phyloP scores from a whole-genome alignment of 1,139 yeast genomes.

The Geotrichum cucujoidarum region DNA sequence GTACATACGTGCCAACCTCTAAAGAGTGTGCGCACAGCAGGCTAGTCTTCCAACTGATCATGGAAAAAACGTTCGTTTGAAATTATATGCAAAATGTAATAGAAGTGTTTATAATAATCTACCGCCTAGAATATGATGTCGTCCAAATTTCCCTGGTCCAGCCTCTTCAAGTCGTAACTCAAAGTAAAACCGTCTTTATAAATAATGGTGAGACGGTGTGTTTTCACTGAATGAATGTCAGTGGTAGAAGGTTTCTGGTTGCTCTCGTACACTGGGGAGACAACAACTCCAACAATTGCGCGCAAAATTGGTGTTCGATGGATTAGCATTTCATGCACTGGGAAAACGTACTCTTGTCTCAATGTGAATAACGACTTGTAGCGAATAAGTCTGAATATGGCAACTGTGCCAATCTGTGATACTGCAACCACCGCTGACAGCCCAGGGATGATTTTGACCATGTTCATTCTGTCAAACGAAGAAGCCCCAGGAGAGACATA shows the following conservation, averaged over 20 bases:
- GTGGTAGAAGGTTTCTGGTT: constrained; percentile 16
- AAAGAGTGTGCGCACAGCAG: no score
- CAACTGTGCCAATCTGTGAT: constrained; percentile 55
- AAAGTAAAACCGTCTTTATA: constrained; percentile 25
- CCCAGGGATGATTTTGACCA: constrained; percentile 50
- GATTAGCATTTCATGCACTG: constrained; percentile 24
- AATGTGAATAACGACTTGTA: constrained; percentile 54
- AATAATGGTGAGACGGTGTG: constrained; percentile 19
- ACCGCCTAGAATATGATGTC: background rate
- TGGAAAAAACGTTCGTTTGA: no score
- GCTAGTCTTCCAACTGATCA: no score
- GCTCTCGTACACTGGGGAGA: constrained; percentile 21
- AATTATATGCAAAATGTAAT: background rate
- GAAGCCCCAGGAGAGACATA: constrained; percentile 38
- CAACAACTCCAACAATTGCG: constrained; percentile 25
- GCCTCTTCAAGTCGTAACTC: constrained; percentile 21
- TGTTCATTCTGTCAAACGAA: constrained; percentile 51
- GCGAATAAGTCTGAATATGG: constrained; percentile 53
- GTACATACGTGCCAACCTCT: constrained; percentile 14
- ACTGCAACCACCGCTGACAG: constrained; percentile 51
- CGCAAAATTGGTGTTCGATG: constrained; percentile 22
- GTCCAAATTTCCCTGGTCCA: background rate
- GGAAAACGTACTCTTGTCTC: constrained; percentile 56
- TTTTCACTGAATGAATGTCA: constrained; percentile 7
- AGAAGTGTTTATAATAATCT: no score